Evolutionary conservation across 345 rosid genomes (phyloP).

Genomic region (Camelina laxa): DNA sequence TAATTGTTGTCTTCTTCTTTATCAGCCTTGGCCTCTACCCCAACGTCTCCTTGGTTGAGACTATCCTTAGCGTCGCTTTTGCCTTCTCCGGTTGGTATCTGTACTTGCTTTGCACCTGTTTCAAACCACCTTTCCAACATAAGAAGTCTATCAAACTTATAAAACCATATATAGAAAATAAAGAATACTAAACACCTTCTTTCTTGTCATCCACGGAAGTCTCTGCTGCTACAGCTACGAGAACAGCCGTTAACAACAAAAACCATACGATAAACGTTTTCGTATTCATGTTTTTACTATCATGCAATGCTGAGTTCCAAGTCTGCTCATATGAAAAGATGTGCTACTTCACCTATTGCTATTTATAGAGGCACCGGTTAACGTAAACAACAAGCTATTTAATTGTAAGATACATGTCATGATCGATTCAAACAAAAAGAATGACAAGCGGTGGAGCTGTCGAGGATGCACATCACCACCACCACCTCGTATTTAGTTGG

Average conservation of each 20-base stretch:
- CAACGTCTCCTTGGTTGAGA: conserved; percentile 5
- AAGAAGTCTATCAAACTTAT: background rate
- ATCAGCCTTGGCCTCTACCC: background rate
- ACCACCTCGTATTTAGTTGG: conserved; percentile 13
- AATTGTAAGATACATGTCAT: background rate
- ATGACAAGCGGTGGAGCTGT: background rate
- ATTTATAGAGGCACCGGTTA: conserved; percentile 23
- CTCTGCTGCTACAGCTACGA: conserved; percentile 28
- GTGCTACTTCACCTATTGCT: background rate
- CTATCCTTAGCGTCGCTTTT: conserved; percentile 6
- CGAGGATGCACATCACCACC: background rate
- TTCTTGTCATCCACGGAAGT: conserved; percentile 37
- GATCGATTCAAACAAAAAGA: background rate
- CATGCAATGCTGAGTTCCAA: conserved; percentile 1
- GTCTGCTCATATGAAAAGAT: background rate
- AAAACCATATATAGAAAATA: conserved; percentile 1
- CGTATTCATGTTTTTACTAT: conserved; percentile 32
- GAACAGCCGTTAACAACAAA: conserved; percentile 36
- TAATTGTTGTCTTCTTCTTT: background rate
- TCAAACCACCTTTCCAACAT: conserved; percentile 4
- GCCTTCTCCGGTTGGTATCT: conserved; percentile 7
- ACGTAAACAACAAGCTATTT: conserved; percentile 24
- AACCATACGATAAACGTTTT: conserved; percentile 36
- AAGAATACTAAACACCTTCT: conserved; percentile 8
- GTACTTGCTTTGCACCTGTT: conserved; percentile 28